Base-by-base conservation (phyloP, 2,329 filamentous ascomycete genomes). In the Xylaria sp. region DNA sequence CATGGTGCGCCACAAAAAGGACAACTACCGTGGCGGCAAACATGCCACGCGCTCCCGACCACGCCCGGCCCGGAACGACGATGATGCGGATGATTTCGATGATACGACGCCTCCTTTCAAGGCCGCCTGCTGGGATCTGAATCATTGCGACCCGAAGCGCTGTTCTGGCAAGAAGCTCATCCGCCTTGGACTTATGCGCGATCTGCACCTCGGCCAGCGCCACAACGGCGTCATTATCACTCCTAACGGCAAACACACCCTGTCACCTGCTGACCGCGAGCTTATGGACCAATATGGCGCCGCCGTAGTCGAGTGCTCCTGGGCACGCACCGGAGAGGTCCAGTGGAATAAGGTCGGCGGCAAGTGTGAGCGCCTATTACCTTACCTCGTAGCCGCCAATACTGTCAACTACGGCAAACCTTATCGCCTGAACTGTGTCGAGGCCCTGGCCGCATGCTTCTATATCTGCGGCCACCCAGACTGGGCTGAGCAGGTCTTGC, bases 1-100 rank as follows among this genome's bases (percentile, higher is more conserved):
- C 15, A 97, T 97, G 94, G 94, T 97, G 63, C 93, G 95, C 69
- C 95, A 97, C 82, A 98, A 97, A 83, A 98, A 98, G 82, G 94
- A 97, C 81, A 87, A 87, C 74, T 85, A 87, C 63, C 88, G 92
- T 79, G 91, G 92, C 77, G 94, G 93, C 79, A 93, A 92, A 81
- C 87, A 87, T 73, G 85, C 88, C 69, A 86, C 89, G 69, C 85
- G 88, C 71, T 83, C 85, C 71, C 86, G 85, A 73, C 83, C 82
- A 77, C 61, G 56, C 13, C 62, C 70, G 3, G 31, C 51, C 20
- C 70, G 70, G 5, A 78, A 77, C 68, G 73, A 70, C 31, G 77
- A 76, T 63, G 72, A 81, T 59, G 78, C 80, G 63, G 81, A 83
- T 69, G 79, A 83, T 63, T 74, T 74, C 74, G 73, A 80, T 71